These are phyloP conservation scores for Paratrypanosoma confusum DNA, from an alignment of 208 protist species.

Conservation along the genomic window DNA sequence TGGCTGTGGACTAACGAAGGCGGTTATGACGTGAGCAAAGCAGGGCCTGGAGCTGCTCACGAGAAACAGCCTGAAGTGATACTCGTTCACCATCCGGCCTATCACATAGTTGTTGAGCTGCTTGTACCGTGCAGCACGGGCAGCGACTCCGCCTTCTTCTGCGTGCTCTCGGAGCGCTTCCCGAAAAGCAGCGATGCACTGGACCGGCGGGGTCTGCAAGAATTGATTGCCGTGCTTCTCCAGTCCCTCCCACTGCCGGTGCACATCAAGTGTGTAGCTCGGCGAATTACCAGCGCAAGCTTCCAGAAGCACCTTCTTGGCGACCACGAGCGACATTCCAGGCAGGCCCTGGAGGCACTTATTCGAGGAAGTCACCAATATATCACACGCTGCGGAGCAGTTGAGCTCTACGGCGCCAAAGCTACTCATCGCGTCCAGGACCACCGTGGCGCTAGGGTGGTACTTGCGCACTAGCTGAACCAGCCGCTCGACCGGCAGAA, in stretches of 20 bases:
- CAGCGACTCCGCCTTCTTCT: conserved; percentile 31
- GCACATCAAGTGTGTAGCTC: conserved; percentile 39
- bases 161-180: conserved; percentile 36
- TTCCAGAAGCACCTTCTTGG: conserved; percentile 12
- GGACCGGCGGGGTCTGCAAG: conserved; percentile 42
- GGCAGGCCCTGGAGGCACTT: conserved; percentile 67
- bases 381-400: conserved; percentile 26
- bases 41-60: conserved; percentile 20
- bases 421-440: conserved; percentile 57
- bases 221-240: conserved; percentile 27
- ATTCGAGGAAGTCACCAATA: conserved; percentile 41
- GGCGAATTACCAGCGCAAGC: conserved; percentile 19
- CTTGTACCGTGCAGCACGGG: conserved; percentile 21
- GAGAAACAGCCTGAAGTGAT: conserved; percentile 36
- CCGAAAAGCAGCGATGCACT: conserved; percentile 40
- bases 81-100: conserved; percentile 23
- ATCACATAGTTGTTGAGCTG: conserved; percentile 27
- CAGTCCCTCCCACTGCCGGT: conserved; percentile 25
- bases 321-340: conserved; percentile 39
- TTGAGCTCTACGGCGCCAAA: conserved; percentile 41
- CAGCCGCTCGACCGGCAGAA: conserved; percentile 44
- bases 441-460: conserved; percentile 20
- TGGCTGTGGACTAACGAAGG: conserved; percentile 21
- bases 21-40: conserved; percentile 46
- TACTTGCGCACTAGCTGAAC: conserved; percentile 17